Base-by-base conservation (phyloP, 2,329 filamentous ascomycete species). In the Arthrobotrys pseudoclavata region DNA sequence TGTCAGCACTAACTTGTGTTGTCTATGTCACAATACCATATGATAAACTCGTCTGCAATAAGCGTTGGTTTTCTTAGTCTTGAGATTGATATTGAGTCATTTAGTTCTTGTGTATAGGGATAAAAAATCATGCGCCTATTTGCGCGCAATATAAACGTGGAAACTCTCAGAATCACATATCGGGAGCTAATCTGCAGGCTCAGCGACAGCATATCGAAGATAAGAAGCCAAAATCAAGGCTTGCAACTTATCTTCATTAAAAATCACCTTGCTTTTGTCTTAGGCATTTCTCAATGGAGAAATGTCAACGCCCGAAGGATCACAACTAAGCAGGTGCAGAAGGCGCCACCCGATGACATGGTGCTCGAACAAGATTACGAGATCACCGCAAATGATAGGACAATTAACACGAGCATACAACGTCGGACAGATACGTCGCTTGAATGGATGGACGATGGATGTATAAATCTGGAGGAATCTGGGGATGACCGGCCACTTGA, bases 361-460 rank as follows among this genome's bases (percentile, higher is more conserved):
- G n/a, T 57, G 0, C 31, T 57, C 3, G 52, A 57, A 1, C 29
- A 22, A 12, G 52, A 57, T 20, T 57, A 57, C 15, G n/a, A 12
- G 12, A 29, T 57, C 15, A 37, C 52, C 2, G 52, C 20, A 29
- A 20, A 57, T 37, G 52, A 57, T 29, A 20, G 2, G 3, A 37
- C 52, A 18, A 10, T 48, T 15, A 15, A 50, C 31, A 29, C 9
- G 12, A 42, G n/a, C 37, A 34, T 69, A 69, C 37, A 57, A n/a
- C n/a, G 31, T 3, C 40, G 52, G 52, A 12, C 15, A 2, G 67
- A 69, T 42, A 62, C 29, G 5, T 62, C 55, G 3, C 29, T 26
- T 18, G 53, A 62, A 42, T 69, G 67, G 67, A 69, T 52, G 55
- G 18, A 42, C 18, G 67, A 69, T 42, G 67, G 67, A 6, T 69